Evolutionary conservation across 2,329 filamentous ascomycete genomes (phyloP).

Genomic region (Curvularia hawaiiensis): DNA sequence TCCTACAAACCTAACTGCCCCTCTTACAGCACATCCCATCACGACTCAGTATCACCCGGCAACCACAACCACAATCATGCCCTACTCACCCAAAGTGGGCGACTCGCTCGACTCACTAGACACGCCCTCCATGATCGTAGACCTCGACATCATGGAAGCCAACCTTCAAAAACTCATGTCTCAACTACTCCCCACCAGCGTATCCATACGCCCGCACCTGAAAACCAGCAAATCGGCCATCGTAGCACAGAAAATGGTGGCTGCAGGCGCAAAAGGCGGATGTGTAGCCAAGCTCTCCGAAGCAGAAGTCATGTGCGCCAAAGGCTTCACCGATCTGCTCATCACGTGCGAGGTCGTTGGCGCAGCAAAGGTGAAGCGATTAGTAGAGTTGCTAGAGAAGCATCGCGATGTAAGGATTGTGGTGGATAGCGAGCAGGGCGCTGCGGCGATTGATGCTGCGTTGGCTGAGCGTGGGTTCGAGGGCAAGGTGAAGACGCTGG

Average conservation of each 20-base stretch:
- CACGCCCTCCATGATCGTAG: slow-evolving; percentile 62
- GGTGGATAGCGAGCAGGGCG: slow-evolving; percentile 55
- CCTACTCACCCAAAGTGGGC: slow-evolving; percentile 51
- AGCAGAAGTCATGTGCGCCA: slow-evolving; percentile 46
- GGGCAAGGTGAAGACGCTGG: slow-evolving; percentile 49
- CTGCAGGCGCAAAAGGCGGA: slow-evolving; percentile 56
- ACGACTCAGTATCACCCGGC: neutral
- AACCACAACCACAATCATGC: slow-evolving; percentile 20
- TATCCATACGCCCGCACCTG: slow-evolving; percentile 57
- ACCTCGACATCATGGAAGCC: slow-evolving; percentile 58
- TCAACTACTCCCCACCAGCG: slow-evolving; percentile 53
- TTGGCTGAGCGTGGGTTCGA: slow-evolving; percentile 45
- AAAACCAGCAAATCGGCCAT: slow-evolving; percentile 59
- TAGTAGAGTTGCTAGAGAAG: slow-evolving; percentile 53
- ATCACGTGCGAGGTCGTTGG: slow-evolving; percentile 60
- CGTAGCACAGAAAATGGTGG: slow-evolving; percentile 52
- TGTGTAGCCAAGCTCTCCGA: slow-evolving; percentile 60
- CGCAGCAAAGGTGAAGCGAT: slow-evolving; percentile 51
- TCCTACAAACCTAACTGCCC: neutral
- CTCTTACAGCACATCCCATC: neutral
- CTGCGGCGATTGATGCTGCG: slow-evolving; percentile 53
- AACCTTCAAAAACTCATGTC: slow-evolving; percentile 57
- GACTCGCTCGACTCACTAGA: slow-evolving; percentile 54
- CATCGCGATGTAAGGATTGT: slow-evolving; percentile 52
- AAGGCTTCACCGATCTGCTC: slow-evolving; percentile 56